These are phyloP conservation scores for Lolium multiflorum DNA, from an alignment of 176 grass and related monocot species.

Conservation along the genomic window DNA sequence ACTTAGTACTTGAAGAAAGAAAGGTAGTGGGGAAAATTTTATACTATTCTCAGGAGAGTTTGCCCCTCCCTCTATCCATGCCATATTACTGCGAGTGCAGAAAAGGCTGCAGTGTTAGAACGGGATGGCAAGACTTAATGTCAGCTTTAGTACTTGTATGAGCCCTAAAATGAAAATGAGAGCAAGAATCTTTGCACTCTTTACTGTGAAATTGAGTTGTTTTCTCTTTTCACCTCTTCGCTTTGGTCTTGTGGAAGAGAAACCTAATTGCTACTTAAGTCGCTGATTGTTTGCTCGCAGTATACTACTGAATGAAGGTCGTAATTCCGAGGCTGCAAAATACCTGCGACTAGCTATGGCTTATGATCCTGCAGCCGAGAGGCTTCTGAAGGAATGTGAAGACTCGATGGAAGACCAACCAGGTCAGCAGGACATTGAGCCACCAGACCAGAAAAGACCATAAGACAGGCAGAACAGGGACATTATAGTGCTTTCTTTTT, in stretches of 20 bases:
- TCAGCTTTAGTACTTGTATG: neutral
- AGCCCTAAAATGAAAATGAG: neutral
- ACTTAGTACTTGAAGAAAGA: too few relatives aligned
- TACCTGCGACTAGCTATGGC: conserved; percentile 57
- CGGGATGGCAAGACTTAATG: neutral
- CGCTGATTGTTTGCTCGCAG: conserved; percentile 44
- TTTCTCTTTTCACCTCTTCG: neutral
- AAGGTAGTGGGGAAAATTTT: neutral
- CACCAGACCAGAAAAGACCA: conserved; percentile 18
- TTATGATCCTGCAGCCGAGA: conserved; percentile 72
- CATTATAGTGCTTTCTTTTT: neutral
- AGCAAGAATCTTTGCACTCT: neutral
- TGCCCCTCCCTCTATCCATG: too few relatives aligned
- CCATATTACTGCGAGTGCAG: neutral
- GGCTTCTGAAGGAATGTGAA: conserved; percentile 71
- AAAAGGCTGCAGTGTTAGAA: neutral
- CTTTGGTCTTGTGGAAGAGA: conserved; percentile 1
- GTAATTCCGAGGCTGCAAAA: conserved; percentile 76
- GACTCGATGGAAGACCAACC: conserved; percentile 47
- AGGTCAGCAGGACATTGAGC: conserved; percentile 27
- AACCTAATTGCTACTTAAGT: conserved; percentile 7
- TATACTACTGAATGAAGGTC: conserved; percentile 63
- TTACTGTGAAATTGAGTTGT: neutral
- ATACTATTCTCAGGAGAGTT: neutral
- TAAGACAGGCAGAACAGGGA: neutral